Evolutionary conservation across 371 early-diverging fungal species (phyloP).

Genomic region (Mucor plumbeus): DNA sequence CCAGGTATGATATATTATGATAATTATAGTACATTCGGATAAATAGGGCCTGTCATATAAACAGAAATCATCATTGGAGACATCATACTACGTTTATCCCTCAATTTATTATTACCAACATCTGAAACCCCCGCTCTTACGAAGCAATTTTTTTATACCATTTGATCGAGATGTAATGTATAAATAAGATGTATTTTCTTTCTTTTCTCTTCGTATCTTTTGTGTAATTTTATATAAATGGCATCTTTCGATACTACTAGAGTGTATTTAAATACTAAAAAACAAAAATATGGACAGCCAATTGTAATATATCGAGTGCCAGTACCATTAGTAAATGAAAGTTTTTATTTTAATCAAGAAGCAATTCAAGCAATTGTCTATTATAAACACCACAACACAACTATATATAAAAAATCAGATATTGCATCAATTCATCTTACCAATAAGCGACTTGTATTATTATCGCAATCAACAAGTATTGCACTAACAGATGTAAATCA

Average conservation of each 20-base stretch:
- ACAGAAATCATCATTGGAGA: slow-evolving; percentile 2
- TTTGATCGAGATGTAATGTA: not conserved
- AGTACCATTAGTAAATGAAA: slow-evolving; percentile 12
- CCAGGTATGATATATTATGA: not conserved
- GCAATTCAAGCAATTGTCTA: not conserved
- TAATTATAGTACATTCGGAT: not conserved
- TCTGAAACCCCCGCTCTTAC: slow-evolving; percentile 3
- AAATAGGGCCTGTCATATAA: slow-evolving; percentile 1
- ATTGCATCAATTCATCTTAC: slow-evolving; percentile 17
- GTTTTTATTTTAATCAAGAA: slow-evolving; percentile 19
- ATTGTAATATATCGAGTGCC: slow-evolving; percentile 7
- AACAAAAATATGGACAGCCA: not conserved
- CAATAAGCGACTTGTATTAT: slow-evolving; percentile 15
- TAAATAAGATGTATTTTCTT: not conserved
- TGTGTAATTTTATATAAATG: not conserved
- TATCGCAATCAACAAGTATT: slow-evolving; percentile 17
- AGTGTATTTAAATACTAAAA: slow-evolving; percentile 12
- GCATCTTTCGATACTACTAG: slow-evolving; percentile 12
- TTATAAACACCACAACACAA: not conserved
- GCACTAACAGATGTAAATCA: not conserved
- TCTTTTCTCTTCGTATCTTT: not conserved
- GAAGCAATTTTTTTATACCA: not conserved
- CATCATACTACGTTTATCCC: not conserved
- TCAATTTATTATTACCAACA: not conserved
- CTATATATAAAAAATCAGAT: not conserved